These are phyloP conservation scores for Fusarium bactridioides DNA, from an alignment of 2,329 filamentous ascomycete species.

Conservation along the genomic window DNA sequence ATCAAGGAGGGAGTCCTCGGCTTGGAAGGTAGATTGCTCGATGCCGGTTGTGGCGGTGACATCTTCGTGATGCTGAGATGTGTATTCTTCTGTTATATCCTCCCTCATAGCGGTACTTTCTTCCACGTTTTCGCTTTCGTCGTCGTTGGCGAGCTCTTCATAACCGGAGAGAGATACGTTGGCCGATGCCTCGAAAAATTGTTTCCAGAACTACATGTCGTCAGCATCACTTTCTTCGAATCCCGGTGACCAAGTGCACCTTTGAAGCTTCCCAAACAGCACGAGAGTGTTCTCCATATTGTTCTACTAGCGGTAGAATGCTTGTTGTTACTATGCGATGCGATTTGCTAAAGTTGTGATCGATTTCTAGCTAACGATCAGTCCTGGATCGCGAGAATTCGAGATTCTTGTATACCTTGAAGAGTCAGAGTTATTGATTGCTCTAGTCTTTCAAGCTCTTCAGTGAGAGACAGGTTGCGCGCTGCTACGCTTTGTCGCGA, in stretches of 20 bases:
- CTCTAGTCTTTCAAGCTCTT: constrained; percentile 94
- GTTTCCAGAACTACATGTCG: constrained; percentile 87
- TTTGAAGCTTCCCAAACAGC: constrained; percentile 97
- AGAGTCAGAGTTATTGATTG: constrained; percentile 96
- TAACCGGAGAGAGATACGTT: constrained; percentile 97
- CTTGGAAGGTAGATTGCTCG: constrained; percentile 48
- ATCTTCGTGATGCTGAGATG: constrained; percentile 51
- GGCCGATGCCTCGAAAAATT: constrained; percentile 98
- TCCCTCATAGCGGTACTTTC: constrained; percentile 66
- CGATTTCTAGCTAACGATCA: constrained; percentile 75
- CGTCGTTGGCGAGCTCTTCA: constrained; percentile 78
- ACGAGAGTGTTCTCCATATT: constrained; percentile 92
- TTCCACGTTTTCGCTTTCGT: constrained; percentile 61
- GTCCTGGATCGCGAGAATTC: background rate
- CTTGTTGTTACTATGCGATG: constrained; percentile 95
- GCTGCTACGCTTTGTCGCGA: constrained; percentile 58
- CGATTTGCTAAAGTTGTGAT: constrained; percentile 96
- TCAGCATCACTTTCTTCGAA: background rate
- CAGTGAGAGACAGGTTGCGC: constrained; percentile 78
- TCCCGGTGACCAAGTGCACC: constrained; percentile 53
- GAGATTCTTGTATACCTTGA: constrained; percentile 68
- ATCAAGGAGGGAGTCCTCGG: constrained; percentile 73
- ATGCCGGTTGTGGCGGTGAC: constrained; percentile 47
- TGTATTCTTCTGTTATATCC: constrained; percentile 60
- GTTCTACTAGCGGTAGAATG: constrained; percentile 91